Percentiles rank a stretch among this genome's conserved stretches.
These are phyloP conservation scores for Xylaria sp. DNA, from an alignment of 2,329 filamentous ascomycete genomes.

Conservation along the genomic window DNA sequence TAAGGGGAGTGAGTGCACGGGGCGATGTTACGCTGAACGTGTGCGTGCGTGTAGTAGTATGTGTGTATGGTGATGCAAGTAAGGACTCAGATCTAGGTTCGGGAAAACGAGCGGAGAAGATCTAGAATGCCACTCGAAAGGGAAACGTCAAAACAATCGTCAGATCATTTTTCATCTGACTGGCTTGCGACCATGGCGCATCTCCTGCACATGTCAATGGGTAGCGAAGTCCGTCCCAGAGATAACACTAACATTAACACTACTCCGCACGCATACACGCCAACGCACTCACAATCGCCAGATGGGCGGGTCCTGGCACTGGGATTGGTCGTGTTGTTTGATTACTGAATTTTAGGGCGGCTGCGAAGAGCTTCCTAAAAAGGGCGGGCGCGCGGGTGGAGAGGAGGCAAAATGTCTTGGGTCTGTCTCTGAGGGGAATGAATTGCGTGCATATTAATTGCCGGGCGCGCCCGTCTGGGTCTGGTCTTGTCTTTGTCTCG, in stretches of 20 bases:
- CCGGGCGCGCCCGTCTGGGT: slow-evolving; percentile 13
- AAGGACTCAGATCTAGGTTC: slow-evolving; percentile 17
- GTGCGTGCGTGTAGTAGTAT: no score
- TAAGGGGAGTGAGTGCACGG: not conserved
- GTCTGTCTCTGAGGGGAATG: slow-evolving; percentile 2
- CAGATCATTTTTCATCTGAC: slow-evolving; percentile 7
- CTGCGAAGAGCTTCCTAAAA: slow-evolving; percentile 26
- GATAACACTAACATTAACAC: not conserved
- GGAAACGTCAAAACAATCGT: not conserved
- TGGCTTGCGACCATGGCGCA: slow-evolving; percentile 8
- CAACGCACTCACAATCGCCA: slow-evolving; percentile 13
- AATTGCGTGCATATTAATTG: slow-evolving; percentile 30
- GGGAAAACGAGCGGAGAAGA: not conserved
- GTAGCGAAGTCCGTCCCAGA: not conserved
- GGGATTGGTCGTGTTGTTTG: slow-evolving; percentile 19
- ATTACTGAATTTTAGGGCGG: slow-evolving; percentile 19
- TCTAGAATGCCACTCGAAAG: slow-evolving; percentile 6
- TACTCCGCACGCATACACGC: slow-evolving; percentile 2
- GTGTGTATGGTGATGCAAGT: slow-evolving; percentile 14
- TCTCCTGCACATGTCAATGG: not conserved
- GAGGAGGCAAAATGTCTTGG: no score
- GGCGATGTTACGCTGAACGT: slow-evolving; percentile 5
- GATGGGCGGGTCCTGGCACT: slow-evolving; percentile 6
- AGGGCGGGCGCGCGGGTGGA: slow-evolving; percentile 3
- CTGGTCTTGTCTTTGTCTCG: slow-evolving; percentile 11